Evolutionary conservation across 1,284 basidiomycete genomes (phyloP), one percentile per base, ranked within the genome.

Genomic region (Singerocomus inundabilis): DNA sequence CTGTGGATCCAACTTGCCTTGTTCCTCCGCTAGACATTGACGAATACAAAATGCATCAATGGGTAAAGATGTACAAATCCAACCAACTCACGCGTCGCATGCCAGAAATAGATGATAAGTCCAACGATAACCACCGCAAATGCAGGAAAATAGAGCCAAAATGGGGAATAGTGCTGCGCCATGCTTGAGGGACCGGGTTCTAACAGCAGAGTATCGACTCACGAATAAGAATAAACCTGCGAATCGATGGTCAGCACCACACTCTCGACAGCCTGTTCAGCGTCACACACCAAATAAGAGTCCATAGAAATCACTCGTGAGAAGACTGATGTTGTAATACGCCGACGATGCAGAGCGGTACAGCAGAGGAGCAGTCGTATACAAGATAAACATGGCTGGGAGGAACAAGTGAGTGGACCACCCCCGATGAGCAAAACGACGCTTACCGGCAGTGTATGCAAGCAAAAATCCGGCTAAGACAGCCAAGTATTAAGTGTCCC

Each of bases 241-340:
- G 28, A 7, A 13, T 25, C 15, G 2, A 32, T 6, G 6, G 41
- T 65, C 48, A 68, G 31, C 30, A 44, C 0, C 9, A 33, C 18
- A n/a, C n/a, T 33, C n/a, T 12, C 2, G 16, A 25, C 24, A 36
- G 15, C 3, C 15, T n/a, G 29, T 34, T 16, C 3, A 1, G 3
- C 11, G 48, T 7, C 46, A 74, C 77, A 47, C 57, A 80, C 88
- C 91, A 61, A 93, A 90, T 21, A 92, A 72, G 44, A 93, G 75
- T 18, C 90, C 88, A 63, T 86, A 93, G 59, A 93, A 93, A 70
- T 93, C 88, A 64, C 84, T 85, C 15, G 91, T 86, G 18, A 93
- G 78, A 13, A 93, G 69, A 58, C 84, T 88, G 54, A 93, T 75
- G 61, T 93, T 93, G 71, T 84, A 93, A 72, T 84, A 93, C 10